Base-by-base conservation (phyloP, 352 stramenopile genomes). In the Phytophthora fragariaefolia region DNA sequence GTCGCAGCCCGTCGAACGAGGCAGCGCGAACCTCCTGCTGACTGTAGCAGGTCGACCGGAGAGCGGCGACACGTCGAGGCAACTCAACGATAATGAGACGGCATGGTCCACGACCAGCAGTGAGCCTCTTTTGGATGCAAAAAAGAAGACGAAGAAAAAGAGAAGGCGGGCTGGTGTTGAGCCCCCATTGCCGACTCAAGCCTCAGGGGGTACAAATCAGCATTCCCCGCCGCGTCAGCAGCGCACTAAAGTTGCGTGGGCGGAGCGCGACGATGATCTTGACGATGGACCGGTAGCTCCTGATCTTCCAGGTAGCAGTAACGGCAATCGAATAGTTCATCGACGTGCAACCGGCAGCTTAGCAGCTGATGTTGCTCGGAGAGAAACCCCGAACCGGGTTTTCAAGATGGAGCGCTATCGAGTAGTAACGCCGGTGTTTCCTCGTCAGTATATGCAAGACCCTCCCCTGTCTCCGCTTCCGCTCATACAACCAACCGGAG, bases 371-470 rank as follows among this genome's bases (percentile, higher is more conserved):
- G 67, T 88, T 28, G 67, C 72, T 26, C 71, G 66, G 17, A 68
- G 63, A 4, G 66, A 76, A 27, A 85, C 80, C 4, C 81, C 79
- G 3, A 78, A 38, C 17, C 74, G 83, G 1, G 56, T 76, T n/a
- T 90, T 92, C 53, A 85, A 89, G 40, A 89, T 92, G 80, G 80
- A 90, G 10, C 82, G 83, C 3, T 80, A 83, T 49, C 82, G 82
- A 9, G 69, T 92, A 30, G 46, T 90, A 45, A 91, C 80, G 2
- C 83, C 83, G 7, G 71, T 65, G 10, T 82, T 88, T 72, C 69
- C 66, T 58, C 58, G 53, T 26, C 64, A 46, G 27, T 61, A 58
- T 47, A 57, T 13, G 56, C 50, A 46, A 5, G 68, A 71, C 9
- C 27, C 69, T 2, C 65, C 63, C 0, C 59, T 87, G 24, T 76